Percentiles rank a stretch among this genome's conserved stretches.
Conservation (phyloP, 2,329 filamentous ascomycete genomes). For the Botrytis galanthina region DNA sequence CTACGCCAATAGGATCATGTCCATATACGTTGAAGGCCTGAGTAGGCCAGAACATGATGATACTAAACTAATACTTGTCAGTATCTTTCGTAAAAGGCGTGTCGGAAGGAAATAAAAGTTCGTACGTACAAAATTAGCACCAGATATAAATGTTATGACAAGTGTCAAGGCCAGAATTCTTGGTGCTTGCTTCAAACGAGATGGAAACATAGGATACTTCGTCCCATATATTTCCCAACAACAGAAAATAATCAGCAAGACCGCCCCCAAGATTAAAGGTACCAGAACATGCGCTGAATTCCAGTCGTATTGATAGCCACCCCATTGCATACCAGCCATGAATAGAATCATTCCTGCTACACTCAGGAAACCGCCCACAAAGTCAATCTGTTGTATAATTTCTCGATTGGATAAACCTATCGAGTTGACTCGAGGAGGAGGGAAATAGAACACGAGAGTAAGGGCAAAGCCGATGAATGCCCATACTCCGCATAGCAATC, state of each 20-base stretch:
- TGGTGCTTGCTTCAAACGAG: conserved; percentile 55
- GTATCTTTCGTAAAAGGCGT: background rate
- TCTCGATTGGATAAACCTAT: conserved; percentile 41
- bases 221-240: conserved; percentile 53
- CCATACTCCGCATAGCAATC: conserved; percentile 53
- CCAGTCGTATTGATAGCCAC: conserved; percentile 58
- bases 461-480: conserved; percentile 51
- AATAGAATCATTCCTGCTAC: conserved; percentile 51
- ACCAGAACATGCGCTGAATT: conserved; percentile 52
- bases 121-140: conserved; percentile 46
- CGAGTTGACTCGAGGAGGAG: conserved; percentile 47
- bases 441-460: conserved; percentile 52
- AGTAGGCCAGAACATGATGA: conserved; percentile 56
- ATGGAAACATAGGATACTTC: conserved; percentile 45
- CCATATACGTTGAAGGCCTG: conserved; percentile 64
- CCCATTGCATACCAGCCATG: conserved; percentile 54
- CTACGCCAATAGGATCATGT: conserved; percentile 61
- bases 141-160: conserved; percentile 58
- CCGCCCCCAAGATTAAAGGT: conserved; percentile 50
- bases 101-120: background rate
- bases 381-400: conserved; percentile 49
- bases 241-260: conserved; percentile 48
- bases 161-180: conserved; percentile 52
- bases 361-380: conserved; percentile 50
- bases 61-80: conserved; percentile 25